phyloP scores from a whole-genome alignment of 2,329 filamentous ascomycete species.

The Blumeriella jaapii region DNA sequence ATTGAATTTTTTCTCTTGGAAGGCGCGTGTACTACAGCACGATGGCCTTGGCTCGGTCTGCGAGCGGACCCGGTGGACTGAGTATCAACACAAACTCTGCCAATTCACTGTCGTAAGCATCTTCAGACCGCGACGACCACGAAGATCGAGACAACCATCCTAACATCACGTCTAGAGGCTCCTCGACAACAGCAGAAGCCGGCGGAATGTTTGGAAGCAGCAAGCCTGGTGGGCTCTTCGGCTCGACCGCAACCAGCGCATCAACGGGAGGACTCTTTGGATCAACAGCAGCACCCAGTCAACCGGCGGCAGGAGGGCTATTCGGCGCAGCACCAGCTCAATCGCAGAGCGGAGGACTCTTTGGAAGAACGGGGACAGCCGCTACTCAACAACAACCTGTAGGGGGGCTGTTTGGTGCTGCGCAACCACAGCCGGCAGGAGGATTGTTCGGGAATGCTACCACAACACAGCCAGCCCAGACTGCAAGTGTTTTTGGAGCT shows the following conservation, averaged over 20 bases:
- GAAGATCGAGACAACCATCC: constrained; percentile 5
- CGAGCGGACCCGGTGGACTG: constrained; percentile 47
- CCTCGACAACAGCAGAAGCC: constrained; percentile 14
- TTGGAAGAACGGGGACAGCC: constrained; percentile 18
- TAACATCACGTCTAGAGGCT: constrained; percentile 21
- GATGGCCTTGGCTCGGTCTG: constrained; percentile 37
- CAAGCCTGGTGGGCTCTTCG: constrained; percentile 21
- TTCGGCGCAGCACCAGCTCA: constrained; percentile 25
- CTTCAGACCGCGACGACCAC: constrained; percentile 8
- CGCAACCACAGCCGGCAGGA: constrained; percentile 16
- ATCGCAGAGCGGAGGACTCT: constrained; percentile 22
- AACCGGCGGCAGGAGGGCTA: constrained; percentile 22
- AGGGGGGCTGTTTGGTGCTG: constrained; percentile 21
- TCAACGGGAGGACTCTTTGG: constrained; percentile 27
- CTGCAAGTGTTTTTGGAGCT: constrained; percentile 25
- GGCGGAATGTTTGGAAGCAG: constrained; percentile 20
- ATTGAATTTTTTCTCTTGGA: too few relatives aligned
- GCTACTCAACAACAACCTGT: constrained; percentile 18
- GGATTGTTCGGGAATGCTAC: constrained; percentile 20
- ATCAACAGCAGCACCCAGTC: constrained; percentile 13
- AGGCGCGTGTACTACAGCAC: constrained; percentile 4
- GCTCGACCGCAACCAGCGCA: constrained; percentile 18
- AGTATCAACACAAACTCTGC: constrained; percentile 53
- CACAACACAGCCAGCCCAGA: constrained; percentile 14
- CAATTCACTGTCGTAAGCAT: constrained; percentile 42